Evolutionary conservation across 257 asterid species (phyloP).

Genomic region (Salvia splendens): DNA sequence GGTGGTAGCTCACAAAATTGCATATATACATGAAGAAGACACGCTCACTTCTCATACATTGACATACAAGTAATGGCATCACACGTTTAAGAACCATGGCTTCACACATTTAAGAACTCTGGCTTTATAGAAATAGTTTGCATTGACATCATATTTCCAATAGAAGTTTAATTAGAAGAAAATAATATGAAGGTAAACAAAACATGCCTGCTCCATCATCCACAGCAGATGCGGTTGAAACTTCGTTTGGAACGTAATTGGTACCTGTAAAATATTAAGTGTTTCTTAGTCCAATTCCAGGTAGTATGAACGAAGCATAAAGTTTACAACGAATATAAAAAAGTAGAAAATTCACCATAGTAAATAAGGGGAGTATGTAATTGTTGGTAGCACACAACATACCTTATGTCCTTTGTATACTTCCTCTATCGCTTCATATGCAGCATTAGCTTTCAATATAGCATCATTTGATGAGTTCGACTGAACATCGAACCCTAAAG

Average conservation of each 20-base stretch:
- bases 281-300: background rate
- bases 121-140: background rate
- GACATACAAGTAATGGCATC: constrained; percentile 1
- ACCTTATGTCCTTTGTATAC: constrained; percentile 52
- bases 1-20: background rate
- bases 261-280: constrained; percentile 51
- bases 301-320: background rate
- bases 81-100: background rate
- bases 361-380: background rate
- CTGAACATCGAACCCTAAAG: constrained; percentile 57
- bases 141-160: background rate
- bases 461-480: constrained; percentile 82
- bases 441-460: constrained; percentile 76
- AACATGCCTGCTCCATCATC: constrained; percentile 67
- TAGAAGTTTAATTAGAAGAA: background rate
- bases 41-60: background rate
- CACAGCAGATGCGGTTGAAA: constrained; percentile 71
- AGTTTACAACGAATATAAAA: background rate
- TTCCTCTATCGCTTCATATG: constrained; percentile 20
- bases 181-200: constrained; percentile 5
- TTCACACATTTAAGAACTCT: background rate
- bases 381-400: constrained; percentile 18
- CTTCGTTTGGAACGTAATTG: constrained; percentile 58
- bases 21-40: background rate
- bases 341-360: background rate